phyloP scores from a whole-genome alignment of 495 filamentous ascomycete species.

The Neurospora discreta region DNA sequence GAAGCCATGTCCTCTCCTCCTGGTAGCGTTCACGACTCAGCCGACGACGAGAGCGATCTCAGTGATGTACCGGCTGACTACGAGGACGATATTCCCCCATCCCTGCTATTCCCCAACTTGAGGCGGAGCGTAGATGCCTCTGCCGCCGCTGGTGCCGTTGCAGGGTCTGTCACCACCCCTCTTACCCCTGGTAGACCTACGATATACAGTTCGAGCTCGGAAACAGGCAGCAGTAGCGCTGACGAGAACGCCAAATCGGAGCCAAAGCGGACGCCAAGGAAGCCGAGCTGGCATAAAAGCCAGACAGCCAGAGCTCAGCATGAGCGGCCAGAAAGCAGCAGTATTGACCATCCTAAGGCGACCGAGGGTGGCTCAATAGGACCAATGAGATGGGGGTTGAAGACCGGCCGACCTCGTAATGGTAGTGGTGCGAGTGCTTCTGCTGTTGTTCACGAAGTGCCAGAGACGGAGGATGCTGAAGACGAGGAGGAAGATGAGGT shows the following conservation, averaged over 20 bases:
- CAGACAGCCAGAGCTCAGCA: constrained; percentile 5
- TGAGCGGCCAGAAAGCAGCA: neutral
- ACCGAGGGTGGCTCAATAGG: neutral
- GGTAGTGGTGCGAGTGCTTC: neutral
- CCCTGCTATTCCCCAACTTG: constrained; percentile 35
- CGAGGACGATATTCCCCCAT: constrained; percentile 33
- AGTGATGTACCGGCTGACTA: constrained; percentile 52
- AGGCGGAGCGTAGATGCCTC: constrained; percentile 23
- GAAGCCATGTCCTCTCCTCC: constrained; percentile 30
- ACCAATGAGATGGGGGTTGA: neutral
- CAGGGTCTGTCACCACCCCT: neutral
- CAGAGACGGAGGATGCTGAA: constrained; percentile 1
- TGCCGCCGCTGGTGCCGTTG: constrained; percentile 4
- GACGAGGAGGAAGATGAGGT: constrained; percentile 2
- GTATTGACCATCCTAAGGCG: neutral
- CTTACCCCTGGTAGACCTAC: neutral
- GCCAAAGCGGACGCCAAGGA: constrained; percentile 14
- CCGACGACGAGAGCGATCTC: constrained; percentile 72
- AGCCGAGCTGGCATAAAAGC: constrained; percentile 16
- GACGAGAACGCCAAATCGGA: constrained; percentile 12
- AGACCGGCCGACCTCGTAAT: neutral
- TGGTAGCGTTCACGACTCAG: constrained; percentile 59
- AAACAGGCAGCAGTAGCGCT: constrained; percentile 12
- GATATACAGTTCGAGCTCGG: constrained; percentile 1
- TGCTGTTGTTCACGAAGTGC: neutral